Conservation (phyloP, 2,329 filamentous ascomycete species). For the Penicillium polonicum region DNA sequence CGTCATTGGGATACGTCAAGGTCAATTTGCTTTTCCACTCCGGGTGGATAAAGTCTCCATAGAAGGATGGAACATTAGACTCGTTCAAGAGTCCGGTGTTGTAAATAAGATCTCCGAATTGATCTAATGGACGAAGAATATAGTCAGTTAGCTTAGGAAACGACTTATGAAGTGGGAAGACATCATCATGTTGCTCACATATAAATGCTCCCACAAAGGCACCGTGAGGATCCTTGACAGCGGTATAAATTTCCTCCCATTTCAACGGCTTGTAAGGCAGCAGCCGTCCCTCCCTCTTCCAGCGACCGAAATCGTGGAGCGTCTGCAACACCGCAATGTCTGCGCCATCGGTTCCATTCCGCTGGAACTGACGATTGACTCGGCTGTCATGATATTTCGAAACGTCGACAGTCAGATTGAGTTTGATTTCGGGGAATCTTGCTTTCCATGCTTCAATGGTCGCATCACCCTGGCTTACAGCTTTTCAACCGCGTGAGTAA, state of each 20-base stretch:
- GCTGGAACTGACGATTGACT: conserved; percentile 49
- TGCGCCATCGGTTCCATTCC: conserved; percentile 36
- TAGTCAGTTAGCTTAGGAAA: background rate
- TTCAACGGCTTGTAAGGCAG: conserved; percentile 1
- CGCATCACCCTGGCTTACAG: background rate
- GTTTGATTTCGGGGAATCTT: conserved; percentile 51
- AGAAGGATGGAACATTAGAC: background rate
- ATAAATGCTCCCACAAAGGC: background rate
- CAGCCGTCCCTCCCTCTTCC: conserved; percentile 50
- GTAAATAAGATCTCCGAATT: background rate
- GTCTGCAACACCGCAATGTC: conserved; percentile 48
- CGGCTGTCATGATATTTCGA: conserved; percentile 56
- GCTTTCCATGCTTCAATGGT: conserved; percentile 35
- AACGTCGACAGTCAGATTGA: conserved; percentile 56
- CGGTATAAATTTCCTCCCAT: background rate
- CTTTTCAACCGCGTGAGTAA: background rate
- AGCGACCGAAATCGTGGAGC: conserved; percentile 49
- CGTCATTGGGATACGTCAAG: conserved; percentile 58
- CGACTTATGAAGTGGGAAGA: background rate
- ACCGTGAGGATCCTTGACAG: background rate
- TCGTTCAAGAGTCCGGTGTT: background rate
- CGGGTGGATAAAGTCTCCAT: conserved; percentile 36
- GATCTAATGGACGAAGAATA: background rate
- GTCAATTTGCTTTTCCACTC: conserved; percentile 56
- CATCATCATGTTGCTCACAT: background rate